phyloP scores from a whole-genome alignment of 176 grass and related monocot species.

The Phoenix roebelenii region DNA sequence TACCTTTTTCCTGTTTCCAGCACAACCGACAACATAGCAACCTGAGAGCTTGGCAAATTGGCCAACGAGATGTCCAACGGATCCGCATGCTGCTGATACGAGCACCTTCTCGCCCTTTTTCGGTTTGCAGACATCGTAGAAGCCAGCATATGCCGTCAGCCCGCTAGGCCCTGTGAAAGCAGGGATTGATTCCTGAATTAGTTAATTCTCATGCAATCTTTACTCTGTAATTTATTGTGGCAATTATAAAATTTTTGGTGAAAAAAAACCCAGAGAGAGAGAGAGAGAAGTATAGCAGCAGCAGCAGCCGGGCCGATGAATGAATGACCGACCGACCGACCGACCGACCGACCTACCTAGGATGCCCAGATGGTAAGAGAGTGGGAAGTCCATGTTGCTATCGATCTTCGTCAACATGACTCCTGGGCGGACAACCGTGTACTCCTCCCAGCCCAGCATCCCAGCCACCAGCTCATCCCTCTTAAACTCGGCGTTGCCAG shows the following conservation, averaged over 20 bases:
- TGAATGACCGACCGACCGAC: no score
- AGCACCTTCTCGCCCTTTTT: no score
- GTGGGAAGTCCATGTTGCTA: slow-evolving; percentile 5
- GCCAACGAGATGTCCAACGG: slow-evolving; percentile 49
- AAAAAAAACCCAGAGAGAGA: no score
- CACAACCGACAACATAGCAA: slow-evolving; percentile 50
- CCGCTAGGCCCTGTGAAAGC: slow-evolving; percentile 16
- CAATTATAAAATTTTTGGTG: no score
- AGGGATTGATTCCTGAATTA: no score
- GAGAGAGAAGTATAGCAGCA: no score
- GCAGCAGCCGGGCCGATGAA: no score
- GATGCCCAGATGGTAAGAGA: slow-evolving; percentile 22
- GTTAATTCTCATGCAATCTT: no score
- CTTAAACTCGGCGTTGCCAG: slow-evolving; percentile 22
- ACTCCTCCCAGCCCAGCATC: slow-evolving; percentile 50
- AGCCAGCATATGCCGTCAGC: slow-evolving; percentile 22
- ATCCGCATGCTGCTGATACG: slow-evolving; percentile 33
- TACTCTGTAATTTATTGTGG: no score
- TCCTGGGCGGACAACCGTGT: slow-evolving; percentile 29
- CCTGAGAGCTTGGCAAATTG: slow-evolving; percentile 56
- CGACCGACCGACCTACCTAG: background rate
- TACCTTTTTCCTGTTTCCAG: no score
- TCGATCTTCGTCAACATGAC: slow-evolving; percentile 13
- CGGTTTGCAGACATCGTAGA: no score
- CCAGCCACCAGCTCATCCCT: slow-evolving; percentile 35